Base-by-base conservation (phyloP, 228 moss, liverwort and hornwort genomes). In the Sphagnum fallax region DNA sequence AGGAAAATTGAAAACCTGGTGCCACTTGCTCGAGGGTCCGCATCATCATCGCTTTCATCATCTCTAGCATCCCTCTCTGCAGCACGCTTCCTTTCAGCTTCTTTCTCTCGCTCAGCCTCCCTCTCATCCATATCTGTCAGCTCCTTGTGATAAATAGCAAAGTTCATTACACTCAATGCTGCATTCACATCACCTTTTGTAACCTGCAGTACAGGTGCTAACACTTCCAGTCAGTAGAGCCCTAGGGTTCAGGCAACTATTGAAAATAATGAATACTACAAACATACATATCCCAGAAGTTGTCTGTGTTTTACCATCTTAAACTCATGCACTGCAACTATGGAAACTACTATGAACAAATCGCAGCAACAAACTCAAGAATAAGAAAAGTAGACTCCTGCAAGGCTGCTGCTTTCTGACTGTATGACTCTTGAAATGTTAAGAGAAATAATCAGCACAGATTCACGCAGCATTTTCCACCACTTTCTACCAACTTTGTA, bases 131-230 rank as follows among this genome's bases (percentile, higher is more conserved):
- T 89, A 47, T 97, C 93, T 15, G 89, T 97, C 70, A 97, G 74
- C 75, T 97, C 97, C 76, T 84, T 93, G 74, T 93, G 97, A 62
- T 93, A 91, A 48, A 93, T 93, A 16, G 97, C 93, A 53, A 91
- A 97, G 68, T 91, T 91, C 97, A 97, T 93, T 14, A 97, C 93
- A 64, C 88, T 83, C 14, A 97, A 77, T 14, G 97, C 93, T 50
- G 88, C 93, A 73, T 97, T 93, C 47, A 97, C 93, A 77, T 97
- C 93, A 65, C 79, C 80, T 80, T 90, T 93, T 48, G 70, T 78
- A 67, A 97, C 88, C 94, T 92, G 83, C 68, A 65, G 47, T 11
- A 53, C 48, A 65, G 5, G 14, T 16, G 9, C 18, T 1, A n/a
- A 10, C 15, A n/a, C 47, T 10, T 9, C 15, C 18, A 65, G 18